Evolutionary conservation across 2,329 filamentous ascomycete species (phyloP).

Genomic region (Colletotrichum sp.): DNA sequence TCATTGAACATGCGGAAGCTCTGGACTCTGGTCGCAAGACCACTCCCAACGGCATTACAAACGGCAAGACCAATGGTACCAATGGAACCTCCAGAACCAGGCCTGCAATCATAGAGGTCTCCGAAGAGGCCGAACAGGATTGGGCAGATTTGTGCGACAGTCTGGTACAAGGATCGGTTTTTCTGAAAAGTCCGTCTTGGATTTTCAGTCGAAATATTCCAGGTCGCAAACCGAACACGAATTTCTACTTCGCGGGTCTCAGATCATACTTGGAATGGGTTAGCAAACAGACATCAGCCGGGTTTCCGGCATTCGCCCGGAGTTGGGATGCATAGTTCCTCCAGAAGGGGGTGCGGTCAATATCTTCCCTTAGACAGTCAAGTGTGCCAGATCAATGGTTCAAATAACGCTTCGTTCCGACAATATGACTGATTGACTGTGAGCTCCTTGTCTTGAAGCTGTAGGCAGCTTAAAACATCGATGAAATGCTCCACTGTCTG

Average conservation of each 20-base stretch:
- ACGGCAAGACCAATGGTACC: neutral
- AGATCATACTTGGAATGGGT: neutral
- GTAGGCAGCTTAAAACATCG: neutral
- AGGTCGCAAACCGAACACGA: neutral
- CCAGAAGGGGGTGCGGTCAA: neutral
- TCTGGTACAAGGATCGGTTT: neutral
- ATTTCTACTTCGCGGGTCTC: neutral
- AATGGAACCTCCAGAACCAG: neutral
- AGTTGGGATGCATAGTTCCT: neutral
- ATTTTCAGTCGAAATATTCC: neutral
- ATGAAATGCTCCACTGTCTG: neutral
- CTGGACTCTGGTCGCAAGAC: neutral
- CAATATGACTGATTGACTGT: fast-evolving
- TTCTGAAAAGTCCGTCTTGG: neutral
- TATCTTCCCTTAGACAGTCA: neutral
- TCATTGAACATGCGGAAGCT: neutral
- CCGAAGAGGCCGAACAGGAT: neutral
- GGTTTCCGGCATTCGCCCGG: neutral
- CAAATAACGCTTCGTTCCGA: neutral
- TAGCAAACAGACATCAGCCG: neutral
- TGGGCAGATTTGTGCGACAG: neutral
- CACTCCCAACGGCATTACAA: neutral
- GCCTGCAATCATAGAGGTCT: neutral
- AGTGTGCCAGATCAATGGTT: fast-evolving
- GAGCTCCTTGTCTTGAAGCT: neutral